Percentiles rank a stretch among this genome's conserved stretches.
These are phyloP conservation scores for Mortierella sp. DNA, from an alignment of 371 early-diverging fungal species.

Conservation along the genomic window DNA sequence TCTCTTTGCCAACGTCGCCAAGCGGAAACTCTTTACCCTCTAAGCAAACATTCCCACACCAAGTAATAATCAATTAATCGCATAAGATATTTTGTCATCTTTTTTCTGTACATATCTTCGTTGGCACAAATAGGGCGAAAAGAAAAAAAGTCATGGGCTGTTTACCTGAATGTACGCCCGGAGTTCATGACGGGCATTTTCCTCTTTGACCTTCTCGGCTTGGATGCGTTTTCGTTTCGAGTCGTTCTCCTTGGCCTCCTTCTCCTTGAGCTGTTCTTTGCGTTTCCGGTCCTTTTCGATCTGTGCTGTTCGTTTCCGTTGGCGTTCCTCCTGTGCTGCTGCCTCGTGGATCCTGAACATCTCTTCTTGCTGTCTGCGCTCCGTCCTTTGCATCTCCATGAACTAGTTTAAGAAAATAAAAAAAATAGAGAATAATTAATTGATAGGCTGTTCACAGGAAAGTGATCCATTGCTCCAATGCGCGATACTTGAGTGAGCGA, in stretches of 20 bases:
- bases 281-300: conserved; percentile 43
- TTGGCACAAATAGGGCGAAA: too few species aligned
- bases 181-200: conserved; percentile 36
- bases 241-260: conserved; percentile 33
- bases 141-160: neutral
- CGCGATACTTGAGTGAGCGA: neutral
- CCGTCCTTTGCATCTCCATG: conserved; percentile 48
- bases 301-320: conserved; percentile 36
- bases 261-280: conserved; percentile 35
- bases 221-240: conserved; percentile 19
- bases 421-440: neutral
- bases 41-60: too few species aligned
- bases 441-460: neutral
- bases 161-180: conserved; percentile 42
- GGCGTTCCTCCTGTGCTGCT: conserved; percentile 40
- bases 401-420: conserved; percentile 22
- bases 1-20: conserved; percentile 25
- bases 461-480: neutral
- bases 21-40: conserved; percentile 41
- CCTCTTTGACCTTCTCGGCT: conserved; percentile 32
- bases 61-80: too few species aligned
- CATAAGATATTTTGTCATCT: too few species aligned
- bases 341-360: conserved; percentile 42
- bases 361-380: conserved; percentile 54
- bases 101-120: too few species aligned